Conservation (phyloP, 768 basidiomycete genomes). For the Hysterangium stoloniferum region DNA sequence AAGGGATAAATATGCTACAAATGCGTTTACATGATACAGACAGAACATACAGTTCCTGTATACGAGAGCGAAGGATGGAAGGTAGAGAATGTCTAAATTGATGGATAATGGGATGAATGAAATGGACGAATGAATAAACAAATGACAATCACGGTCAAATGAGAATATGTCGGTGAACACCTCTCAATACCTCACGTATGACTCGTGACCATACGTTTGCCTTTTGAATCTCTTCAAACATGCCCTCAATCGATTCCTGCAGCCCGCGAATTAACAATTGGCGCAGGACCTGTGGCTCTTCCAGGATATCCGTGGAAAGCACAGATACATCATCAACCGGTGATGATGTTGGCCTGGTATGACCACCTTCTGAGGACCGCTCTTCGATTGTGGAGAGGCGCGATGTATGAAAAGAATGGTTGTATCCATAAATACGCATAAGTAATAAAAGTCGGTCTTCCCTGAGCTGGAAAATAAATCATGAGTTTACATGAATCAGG, state of each 20-base stretch:
- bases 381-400: constrained; percentile 28
- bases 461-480: background rate
- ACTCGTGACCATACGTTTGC: constrained; percentile 52
- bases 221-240: constrained; percentile 58
- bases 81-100: background rate
- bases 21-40: too few relatives aligned
- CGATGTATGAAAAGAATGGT: constrained; percentile 13
- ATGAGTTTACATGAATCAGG: constrained; percentile 1
- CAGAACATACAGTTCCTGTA: too few relatives aligned
- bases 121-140: background rate
- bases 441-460: constrained; percentile 5
- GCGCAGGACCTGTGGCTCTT: constrained; percentile 55
- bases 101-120: background rate
- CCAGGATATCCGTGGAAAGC: constrained; percentile 48
- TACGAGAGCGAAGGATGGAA: too few relatives aligned
- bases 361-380: constrained; percentile 17
- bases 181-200: constrained; percentile 54
- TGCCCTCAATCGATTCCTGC: constrained; percentile 44
- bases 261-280: constrained; percentile 61
- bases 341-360: constrained; percentile 17
- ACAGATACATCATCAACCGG: constrained; percentile 44
- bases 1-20: too few relatives aligned
- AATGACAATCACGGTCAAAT: background rate
- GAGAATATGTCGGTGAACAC: constrained; percentile 31
- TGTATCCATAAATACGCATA: background rate